Conservation (phyloP, 2,329 filamentous ascomycete genomes). For the Aspergillus floridensis region DNA sequence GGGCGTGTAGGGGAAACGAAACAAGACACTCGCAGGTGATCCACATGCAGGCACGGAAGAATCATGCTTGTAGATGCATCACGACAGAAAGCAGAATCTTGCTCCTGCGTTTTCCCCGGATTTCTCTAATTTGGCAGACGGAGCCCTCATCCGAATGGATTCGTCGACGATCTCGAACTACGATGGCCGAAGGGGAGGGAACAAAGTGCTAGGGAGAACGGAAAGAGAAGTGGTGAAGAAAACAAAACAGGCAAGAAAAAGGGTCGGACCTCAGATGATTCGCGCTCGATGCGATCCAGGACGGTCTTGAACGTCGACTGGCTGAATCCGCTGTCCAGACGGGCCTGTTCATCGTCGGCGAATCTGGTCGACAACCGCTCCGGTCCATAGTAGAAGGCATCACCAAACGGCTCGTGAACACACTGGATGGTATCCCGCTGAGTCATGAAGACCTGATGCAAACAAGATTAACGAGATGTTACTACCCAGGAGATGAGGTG, state of each 20-base stretch:
- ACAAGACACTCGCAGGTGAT: no score
- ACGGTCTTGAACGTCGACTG: slow-evolving; percentile 58
- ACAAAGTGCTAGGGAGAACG: not conserved
- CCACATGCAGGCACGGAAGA: no score
- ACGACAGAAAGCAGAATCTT: no score
- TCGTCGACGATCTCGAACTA: not conserved
- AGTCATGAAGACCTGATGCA: slow-evolving; percentile 86
- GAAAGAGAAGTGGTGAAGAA: slow-evolving; percentile 1
- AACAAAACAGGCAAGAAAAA: slow-evolving; percentile 20
- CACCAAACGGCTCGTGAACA: slow-evolving; percentile 93
- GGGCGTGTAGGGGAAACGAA: no score
- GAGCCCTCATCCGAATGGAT: no score
- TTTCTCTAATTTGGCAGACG: no score
- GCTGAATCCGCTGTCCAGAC: slow-evolving; percentile 44
- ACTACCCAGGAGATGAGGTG: not conserved
- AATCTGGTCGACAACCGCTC: slow-evolving; percentile 81
- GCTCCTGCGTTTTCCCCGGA: no score
- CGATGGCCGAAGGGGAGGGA: not conserved
- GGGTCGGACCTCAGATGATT: slow-evolving; percentile 68
- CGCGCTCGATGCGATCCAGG: slow-evolving; percentile 69
- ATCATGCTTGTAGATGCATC: no score
- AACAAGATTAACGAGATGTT: not conserved
- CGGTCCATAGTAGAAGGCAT: slow-evolving; percentile 93
- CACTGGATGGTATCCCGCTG: slow-evolving; percentile 76
- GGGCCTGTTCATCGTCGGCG: slow-evolving; percentile 60